Base-by-base conservation (phyloP, 768 basidiomycete species). In the Podaxis mareebaensis region DNA sequence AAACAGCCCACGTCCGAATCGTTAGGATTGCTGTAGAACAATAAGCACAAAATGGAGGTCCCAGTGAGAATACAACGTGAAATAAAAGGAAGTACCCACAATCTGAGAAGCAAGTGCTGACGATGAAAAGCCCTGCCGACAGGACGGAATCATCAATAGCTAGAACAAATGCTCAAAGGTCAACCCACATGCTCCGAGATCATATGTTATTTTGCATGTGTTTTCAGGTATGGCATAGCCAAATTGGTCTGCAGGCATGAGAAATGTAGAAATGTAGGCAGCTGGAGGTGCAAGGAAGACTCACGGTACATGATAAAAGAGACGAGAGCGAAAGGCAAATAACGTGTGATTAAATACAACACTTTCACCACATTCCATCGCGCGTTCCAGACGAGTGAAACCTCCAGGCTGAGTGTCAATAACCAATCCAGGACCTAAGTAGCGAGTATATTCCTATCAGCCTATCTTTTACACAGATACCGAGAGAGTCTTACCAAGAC, bases 301-400 rank as follows among this genome's bases (percentile, higher is more conserved):
- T 46, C 17, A 61, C 60, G 28, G 39, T 53, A 40, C 17, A 61
- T 10, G 2, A 33, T 28, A 15, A 40, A 7, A 17, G 51, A 17
- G n/a, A 51, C 20, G 20, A 51, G 51, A 12, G 30, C 46, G 26
- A 61, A 61, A 42, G 60, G 60, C 53, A 61, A 24, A 22, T 61
- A 61, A 13, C 60, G 39, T 13, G 52, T 48, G 15, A 61, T 24
- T 4, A 61, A 36, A 53, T 44, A 61, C 40, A 61, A 3, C 3
- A 44, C 10, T 39, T 61, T 61, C 11, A 40, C 48, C 8, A 44
- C 15, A 10, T 8, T 54, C 60, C 60, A 61, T 4, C 24, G 15
- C 6, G 53, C 28, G 10, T 8, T n/a, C 60, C 60, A 61, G 7
- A 61, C 12, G 11, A 61, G 60, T 10, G 52, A 54, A 13, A 61